These are phyloP conservation scores for Bipolaris victoriae DNA, from an alignment of 2,329 filamentous ascomycete genomes.

Conservation along the genomic window DNA sequence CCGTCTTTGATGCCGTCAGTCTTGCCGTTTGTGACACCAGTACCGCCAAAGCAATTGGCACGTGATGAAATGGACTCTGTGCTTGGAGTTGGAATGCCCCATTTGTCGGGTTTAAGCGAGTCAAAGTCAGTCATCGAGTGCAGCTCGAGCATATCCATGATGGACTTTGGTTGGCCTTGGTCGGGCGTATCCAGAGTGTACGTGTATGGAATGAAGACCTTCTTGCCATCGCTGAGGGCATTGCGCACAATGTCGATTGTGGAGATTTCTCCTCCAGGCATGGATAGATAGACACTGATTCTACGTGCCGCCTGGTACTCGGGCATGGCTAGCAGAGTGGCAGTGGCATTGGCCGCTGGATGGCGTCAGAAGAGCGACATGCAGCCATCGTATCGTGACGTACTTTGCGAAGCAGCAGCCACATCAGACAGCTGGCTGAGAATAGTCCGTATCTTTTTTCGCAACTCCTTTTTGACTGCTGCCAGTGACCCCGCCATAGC, in stretches of 20 bases:
- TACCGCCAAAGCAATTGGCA: slow-evolving; percentile 74
- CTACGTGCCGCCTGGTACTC: slow-evolving; percentile 77
- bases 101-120: slow-evolving; percentile 75
- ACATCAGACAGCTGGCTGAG: slow-evolving; percentile 68
- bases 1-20: slow-evolving; percentile 43
- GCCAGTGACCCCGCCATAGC: slow-evolving; percentile 59
- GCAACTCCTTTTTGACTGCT: slow-evolving; percentile 76
- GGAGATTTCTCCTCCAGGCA: slow-evolving; percentile 86
- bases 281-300: slow-evolving; percentile 89
- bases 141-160: slow-evolving; percentile 96
- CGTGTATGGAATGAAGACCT: slow-evolving; percentile 91
- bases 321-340: slow-evolving; percentile 68
- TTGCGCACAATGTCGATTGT: slow-evolving; percentile 82
- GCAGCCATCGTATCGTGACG: slow-evolving; percentile 38
- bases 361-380: slow-evolving; percentile 19
- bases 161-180: slow-evolving; percentile 61
- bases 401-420: slow-evolving; percentile 73
- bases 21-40: slow-evolving; percentile 54
- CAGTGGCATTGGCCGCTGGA: slow-evolving; percentile 69
- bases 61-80: slow-evolving; percentile 68
- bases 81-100: slow-evolving; percentile 91
- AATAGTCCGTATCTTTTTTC: slow-evolving; percentile 70
- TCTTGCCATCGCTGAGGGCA: slow-evolving; percentile 77
- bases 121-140: slow-evolving; percentile 77
- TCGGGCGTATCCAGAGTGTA: slow-evolving; percentile 61